Conservation (phyloP, 1,139 yeast genomes). For the Magnusiomyces tetraspermus region DNA sequence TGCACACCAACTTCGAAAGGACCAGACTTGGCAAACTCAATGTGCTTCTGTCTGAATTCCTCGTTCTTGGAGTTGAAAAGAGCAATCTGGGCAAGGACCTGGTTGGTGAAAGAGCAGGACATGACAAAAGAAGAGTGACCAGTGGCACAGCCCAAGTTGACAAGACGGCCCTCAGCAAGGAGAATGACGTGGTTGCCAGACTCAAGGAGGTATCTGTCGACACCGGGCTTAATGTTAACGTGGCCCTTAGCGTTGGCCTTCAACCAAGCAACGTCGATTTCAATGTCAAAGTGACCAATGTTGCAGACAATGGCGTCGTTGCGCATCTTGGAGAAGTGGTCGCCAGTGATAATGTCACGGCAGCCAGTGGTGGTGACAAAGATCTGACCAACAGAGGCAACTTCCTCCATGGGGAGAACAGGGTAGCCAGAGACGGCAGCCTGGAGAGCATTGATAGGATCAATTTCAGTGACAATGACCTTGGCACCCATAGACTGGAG, state of each 20-base stretch:
- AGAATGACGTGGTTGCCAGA: conserved; percentile 91
- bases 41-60: conserved; percentile 68
- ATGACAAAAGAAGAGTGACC: conserved; percentile 99
- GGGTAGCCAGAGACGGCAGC: conserved; percentile 99
- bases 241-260: conserved; percentile 83
- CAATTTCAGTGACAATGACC: conserved; percentile 94
- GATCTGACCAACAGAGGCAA: conserved; percentile 89
- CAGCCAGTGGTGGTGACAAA: conserved; percentile 99
- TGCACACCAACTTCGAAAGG: conserved; percentile 90
- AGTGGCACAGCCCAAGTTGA: conserved; percentile 99
- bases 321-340: conserved; percentile 88
- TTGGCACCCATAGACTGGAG: conserved; percentile 99
- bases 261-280: conserved; percentile 98
- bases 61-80: conserved; percentile 83
- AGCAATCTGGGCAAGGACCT: conserved; percentile 98
- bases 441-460: conserved; percentile 98
- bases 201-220: conserved; percentile 90
- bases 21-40: conserved; percentile 90
- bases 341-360: conserved; percentile 92
- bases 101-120: conserved; percentile 99
- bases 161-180: conserved; percentile 99
- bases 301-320: conserved; percentile 99
- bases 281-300: conserved; percentile 99
- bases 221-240: conserved; percentile 98
- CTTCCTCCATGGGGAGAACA: conserved; percentile 94